Evolutionary conservation across 2,329 filamentous ascomycete species (phyloP), one percentile per base, ranked within the genome.

Genomic region (Fusarium keratoplasticum): DNA sequence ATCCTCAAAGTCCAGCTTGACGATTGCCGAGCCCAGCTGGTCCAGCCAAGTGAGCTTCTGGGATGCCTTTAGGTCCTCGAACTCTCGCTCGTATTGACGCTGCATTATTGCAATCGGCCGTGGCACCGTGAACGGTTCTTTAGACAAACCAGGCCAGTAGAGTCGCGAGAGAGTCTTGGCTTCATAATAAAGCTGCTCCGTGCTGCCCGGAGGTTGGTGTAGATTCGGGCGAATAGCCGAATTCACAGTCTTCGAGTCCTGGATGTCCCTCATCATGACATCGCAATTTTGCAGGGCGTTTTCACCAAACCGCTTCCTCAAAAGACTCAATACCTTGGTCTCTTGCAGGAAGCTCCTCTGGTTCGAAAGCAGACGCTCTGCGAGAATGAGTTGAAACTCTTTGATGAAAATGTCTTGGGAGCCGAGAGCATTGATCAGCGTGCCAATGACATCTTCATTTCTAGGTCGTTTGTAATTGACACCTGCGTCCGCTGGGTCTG

Each of bases 261-360:
- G 89, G 38, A 98, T 93, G 81, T 99, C 96, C 73, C 93, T 94
- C 66, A 99, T 89, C 96, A 99, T 99, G 78, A 99, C 96, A 80
- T 99, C 96, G 82, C 95, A 98, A 58, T 94, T 94, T 81, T 98
- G 96, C 54, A 99, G 86, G 18, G 94, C 91, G 31, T 89, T 88
- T 74, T 98, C 95, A 27, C 96, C 96, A 66, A 98, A 95, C 10
- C 95, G 91, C 70, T 94, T 89, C 84, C 98, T 98, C 68, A 99
- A 88, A 11, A 98, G 88, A 66, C 96, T 92, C 7, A 98, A 88
- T 6, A 98, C 93, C 64, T 93, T 92, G 63, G 94, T 89, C 82
- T 93, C 96, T 81, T 95, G 95, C 69, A 93, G 89, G 76, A 95
- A 97, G 27, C 89, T 87, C 20, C 89, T 86, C 70, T 92, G 92